Evolutionary conservation across 106 monocot genomes (phyloP), one percentile per base, ranked within the genome.

Genomic region (Agapanthus africanus): DNA sequence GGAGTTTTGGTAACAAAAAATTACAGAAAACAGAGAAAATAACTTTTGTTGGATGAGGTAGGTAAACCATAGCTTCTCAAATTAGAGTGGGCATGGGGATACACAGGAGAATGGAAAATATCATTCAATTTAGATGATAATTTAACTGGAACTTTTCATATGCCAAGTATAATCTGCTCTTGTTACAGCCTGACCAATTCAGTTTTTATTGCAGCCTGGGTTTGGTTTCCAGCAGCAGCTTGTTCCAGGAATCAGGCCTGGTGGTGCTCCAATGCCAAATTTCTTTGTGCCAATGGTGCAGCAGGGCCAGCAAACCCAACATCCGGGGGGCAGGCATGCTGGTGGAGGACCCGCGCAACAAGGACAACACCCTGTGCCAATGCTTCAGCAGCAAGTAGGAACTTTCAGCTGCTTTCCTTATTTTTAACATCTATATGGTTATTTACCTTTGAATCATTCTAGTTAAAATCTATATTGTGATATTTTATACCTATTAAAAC

Each of bases 221-320:
- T 94, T 85, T 83, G 87, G 90, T 37, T 94, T 74, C 72, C 94
- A 87, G 76, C 93, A 90, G 63, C 90, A 85, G 39, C 82, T 94
- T 72, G 77, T 94, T 67, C 90, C 85, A 69, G 94, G 90, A 15
- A 91, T 94, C 90, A 80, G 94, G 76, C 90, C 94, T 73, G 87
- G 87, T 6, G 90, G 80, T 28, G 79, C 78, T 50, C 87, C 87
- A 23, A 82, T 91, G 81, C 84, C 91, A 10, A 88, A 88, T 72
- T 94, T 82, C 69, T 94, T 81, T 63, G 72, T 94, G 47, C 90
- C 94, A 19, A 47, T 81, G 44, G 83, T 85, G 31, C 93, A 87
- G 65, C 93, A 83, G 74, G 90, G 90, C 64, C 94, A 90, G 65
- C 94, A 90, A 44, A 68, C 60, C 23, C 90, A 83, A 25, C 78